Evolutionary conservation across 352 stramenopile species (phyloP), one percentile per base, ranked within the genome.

Genomic region (Pythium monospermum): DNA sequence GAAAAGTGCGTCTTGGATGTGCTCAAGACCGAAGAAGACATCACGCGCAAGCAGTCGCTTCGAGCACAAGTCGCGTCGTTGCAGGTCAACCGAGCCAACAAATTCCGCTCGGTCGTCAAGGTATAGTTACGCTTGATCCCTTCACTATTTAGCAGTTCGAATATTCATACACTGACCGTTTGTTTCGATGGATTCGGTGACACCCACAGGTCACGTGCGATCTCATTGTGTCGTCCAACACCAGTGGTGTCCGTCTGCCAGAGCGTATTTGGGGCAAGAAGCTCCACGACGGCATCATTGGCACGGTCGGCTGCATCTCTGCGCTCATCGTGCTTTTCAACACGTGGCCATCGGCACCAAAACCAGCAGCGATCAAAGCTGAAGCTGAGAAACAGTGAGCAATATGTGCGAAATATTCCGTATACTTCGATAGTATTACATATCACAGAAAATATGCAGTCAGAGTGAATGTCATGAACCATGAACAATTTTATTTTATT

Each of bases 151-250:
- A n/a, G n/a, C n/a, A n/a, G n/a, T n/a, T n/a, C n/a, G n/a, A n/a
- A n/a, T n/a, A n/a, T n/a, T n/a, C n/a, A n/a, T n/a, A n/a, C n/a
- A n/a, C n/a, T n/a, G n/a, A n/a, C n/a, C n/a, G n/a, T n/a, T n/a
- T n/a, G n/a, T n/a, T n/a, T n/a, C n/a, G n/a, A n/a, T n/a, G n/a
- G n/a, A n/a, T n/a, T n/a, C n/a, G n/a, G n/a, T n/a, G n/a, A n/a
- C n/a, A n/a, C 39, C 3, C 13, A 11, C 22, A 64, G 57, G 53
- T 71, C 22, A 71, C 75, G 45, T 94, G 84, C 64, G 84, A 94
- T 60, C 69, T 94, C 21, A 68, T 94, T 49, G 84, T 94, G 46
- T 92, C 84, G 30, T 84, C 76, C 61, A 94, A 94, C 69, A 93
- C 82, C 53, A 71, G 67, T 48, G 80, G 77, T 52, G 73, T 95